A percentile compares a stretch with the other conserved stretches of the same genome.
These are phyloP conservation scores for Globisporangium iwayamae DNA, from an alignment of 352 stramenopile species.

Conservation along the genomic window DNA sequence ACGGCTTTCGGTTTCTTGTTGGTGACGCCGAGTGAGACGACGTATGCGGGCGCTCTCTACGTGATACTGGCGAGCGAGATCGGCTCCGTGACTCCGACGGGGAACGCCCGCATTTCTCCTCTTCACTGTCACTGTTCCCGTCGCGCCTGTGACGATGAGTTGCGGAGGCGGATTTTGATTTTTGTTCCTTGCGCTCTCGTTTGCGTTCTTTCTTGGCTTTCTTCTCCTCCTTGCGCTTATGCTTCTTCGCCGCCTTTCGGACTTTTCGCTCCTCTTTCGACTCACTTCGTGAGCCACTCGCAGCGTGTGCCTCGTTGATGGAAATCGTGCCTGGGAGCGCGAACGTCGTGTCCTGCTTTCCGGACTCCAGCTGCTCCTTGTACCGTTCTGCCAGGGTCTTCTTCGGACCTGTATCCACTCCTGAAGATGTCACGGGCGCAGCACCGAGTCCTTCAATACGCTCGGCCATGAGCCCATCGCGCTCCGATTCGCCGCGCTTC, in stretches of 20 bases:
- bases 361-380: constrained; percentile 51
- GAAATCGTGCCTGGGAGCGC: constrained; percentile 43
- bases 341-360: constrained; percentile 58
- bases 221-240: constrained; percentile 56
- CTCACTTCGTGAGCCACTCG: constrained; percentile 13
- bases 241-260: constrained; percentile 54
- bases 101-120: background rate
- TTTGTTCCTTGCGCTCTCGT: constrained; percentile 55
- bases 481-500: constrained; percentile 67
- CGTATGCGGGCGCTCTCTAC: background rate
- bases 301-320: background rate
- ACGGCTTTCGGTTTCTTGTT: background rate
- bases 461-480: constrained; percentile 66
- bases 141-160: background rate
- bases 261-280: constrained; percentile 28
- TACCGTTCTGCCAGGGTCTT: constrained; percentile 74
- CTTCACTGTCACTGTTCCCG: background rate
- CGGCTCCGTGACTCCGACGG: background rate
- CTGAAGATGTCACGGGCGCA: constrained; percentile 41
- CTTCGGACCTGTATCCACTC: constrained; percentile 45
- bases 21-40: background rate
- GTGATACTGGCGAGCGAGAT: constrained; percentile 1
- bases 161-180: background rate
- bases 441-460: constrained; percentile 86
- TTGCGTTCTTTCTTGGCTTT: constrained; percentile 63